Evolutionary conservation across 2,329 filamentous ascomycete species (phyloP), one percentile per base, ranked within the genome.

Genomic region (Mollisia scopiformis): DNA sequence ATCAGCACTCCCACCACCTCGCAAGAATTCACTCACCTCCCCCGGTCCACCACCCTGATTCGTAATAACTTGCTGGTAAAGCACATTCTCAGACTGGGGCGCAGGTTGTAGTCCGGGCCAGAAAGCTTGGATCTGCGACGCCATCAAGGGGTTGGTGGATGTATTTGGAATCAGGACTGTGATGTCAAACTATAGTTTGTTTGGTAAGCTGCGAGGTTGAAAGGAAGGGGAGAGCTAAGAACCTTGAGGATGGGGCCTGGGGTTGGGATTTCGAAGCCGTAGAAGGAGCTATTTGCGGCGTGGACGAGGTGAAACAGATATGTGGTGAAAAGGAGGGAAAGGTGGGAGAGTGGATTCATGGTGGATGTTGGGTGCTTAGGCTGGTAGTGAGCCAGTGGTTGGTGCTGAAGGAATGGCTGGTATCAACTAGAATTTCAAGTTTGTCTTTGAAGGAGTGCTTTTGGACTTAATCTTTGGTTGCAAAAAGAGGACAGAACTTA

Each of bases 51-150:
- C 62, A 31, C 59, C 62, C 41, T 60, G 59, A 30, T 63, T 66
- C 43, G 61, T 63, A n/a, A 68, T 35, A 25, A 66, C 66, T 21
- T 65, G 63, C 16, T 68, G 64, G 8, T 66, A 58, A 1, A 68
- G 54, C 5, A 41, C 53, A n/a, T n/a, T n/a, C n/a, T n/a, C n/a
- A 2, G 57, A 35, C 14, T 41, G 46, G 8, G 30, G 35, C 16
- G n/a, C 33, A 5, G 52, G 52, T 23, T 65, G 57, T 6, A 68
- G 37, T 79, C 82, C 25, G 67, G 85, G 1, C 83, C 83, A 1
- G 77, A 82, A 60, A 78, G 78, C 59, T 85, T 85, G 62, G 78
- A 84, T 14, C 72, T 81, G 28, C 77, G 77, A 8, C 7, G 11
- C 19, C 4, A 78, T 81, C 0, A 80, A 81, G 0, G 28, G 21